These are phyloP conservation scores for Aegilops umbellulata DNA, from an alignment of 176 grass and related monocot species.

Conservation along the genomic window DNA sequence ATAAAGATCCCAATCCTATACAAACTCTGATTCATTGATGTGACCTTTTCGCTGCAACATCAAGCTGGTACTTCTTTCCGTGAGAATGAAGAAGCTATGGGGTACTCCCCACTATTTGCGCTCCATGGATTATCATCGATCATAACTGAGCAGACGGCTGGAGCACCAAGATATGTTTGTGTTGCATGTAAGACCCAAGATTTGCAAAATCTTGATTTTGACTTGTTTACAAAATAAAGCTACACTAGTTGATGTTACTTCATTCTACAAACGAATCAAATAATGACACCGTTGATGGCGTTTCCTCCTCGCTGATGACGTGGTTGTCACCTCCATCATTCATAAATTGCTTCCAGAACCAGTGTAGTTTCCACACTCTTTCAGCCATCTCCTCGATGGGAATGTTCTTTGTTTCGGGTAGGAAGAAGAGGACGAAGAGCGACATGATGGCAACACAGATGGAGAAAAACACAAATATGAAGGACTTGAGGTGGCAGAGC, in stretches of 20 bases:
- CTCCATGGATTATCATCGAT: neutral
- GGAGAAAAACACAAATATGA: conserved; percentile 33
- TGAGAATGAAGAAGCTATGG: too few species aligned
- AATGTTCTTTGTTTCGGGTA: neutral
- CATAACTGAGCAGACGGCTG: neutral
- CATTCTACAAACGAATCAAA: neutral
- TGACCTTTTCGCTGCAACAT: too few species aligned
- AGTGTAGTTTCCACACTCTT: neutral
- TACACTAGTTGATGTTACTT: neutral
- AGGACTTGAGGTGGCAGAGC: conserved; percentile 35
- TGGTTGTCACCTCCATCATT: neutral
- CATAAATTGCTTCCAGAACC: conserved; percentile 4
- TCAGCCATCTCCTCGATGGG: conserved; percentile 14
- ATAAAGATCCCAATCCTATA: too few species aligned
- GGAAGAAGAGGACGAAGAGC: neutral
- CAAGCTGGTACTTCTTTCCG: too few species aligned
- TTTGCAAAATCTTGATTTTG: neutral
- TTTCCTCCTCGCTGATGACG: neutral
- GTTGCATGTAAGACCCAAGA: neutral
- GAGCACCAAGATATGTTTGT: neutral
- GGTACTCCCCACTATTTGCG: too few species aligned
- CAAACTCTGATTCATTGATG: too few species aligned
- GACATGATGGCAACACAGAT: neutral
- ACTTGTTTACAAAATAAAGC: neutral
- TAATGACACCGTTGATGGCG: neutral